Percentiles rank a stretch among this genome's conserved stretches.
phyloP scores from a whole-genome alignment of 2,329 filamentous ascomycete species.

The Hypoxylon sp. region DNA sequence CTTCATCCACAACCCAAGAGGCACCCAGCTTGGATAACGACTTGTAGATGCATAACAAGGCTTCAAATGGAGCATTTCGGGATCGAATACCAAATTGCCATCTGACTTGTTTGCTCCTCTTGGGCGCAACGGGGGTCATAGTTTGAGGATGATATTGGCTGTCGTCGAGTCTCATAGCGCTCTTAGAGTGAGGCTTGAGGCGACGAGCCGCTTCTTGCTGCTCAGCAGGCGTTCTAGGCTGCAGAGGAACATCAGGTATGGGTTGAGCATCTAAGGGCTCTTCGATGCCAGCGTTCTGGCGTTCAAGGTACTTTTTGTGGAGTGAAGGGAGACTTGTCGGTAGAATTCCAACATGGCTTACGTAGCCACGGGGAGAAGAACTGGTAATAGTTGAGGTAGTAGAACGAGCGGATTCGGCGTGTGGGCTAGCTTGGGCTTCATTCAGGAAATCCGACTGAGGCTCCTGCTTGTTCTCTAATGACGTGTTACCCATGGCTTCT shows the following conservation, averaged over 20 bases:
- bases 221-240: constrained; percentile 76
- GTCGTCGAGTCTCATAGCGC: constrained; percentile 77
- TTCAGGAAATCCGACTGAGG: constrained; percentile 38
- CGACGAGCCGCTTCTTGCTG: constrained; percentile 85
- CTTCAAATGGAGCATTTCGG: constrained; percentile 93
- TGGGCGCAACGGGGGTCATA: constrained; percentile 75
- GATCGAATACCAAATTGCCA: constrained; percentile 99
- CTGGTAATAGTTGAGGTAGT: constrained; percentile 65
- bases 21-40: constrained; percentile 89
- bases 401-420: constrained; percentile 69
- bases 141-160: constrained; percentile 71
- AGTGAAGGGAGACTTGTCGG: constrained; percentile 92
- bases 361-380: constrained; percentile 68
- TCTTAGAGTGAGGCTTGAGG: constrained; percentile 86
- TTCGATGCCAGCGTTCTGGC: constrained; percentile 69
- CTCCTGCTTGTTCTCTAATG: constrained; percentile 38
- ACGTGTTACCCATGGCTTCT: constrained; percentile 62
- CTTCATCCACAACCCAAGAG: constrained; percentile 82
- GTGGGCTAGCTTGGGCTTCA: constrained; percentile 63
- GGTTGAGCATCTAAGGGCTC: constrained; percentile 61
- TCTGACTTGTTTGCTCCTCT: constrained; percentile 84
- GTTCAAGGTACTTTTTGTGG: constrained; percentile 91
- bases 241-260: constrained; percentile 64
- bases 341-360: constrained; percentile 91
- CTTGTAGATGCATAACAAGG: constrained; percentile 94